Base-by-base conservation (phyloP, 768 basidiomycete species). In the Leucocoprinus birnbaumii region DNA sequence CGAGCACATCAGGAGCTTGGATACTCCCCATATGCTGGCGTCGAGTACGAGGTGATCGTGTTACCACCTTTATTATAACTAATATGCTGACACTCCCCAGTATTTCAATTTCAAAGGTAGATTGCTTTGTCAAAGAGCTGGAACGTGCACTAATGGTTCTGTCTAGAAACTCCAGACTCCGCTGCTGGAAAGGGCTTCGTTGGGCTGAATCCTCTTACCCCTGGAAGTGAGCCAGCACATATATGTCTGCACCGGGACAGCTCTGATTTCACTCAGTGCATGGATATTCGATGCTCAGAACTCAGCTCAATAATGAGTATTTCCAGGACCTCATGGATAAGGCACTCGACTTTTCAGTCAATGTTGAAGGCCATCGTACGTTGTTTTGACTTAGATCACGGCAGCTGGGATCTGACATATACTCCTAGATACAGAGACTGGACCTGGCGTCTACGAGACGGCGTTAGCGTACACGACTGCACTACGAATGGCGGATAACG, bases 261-360 rank as follows among this genome's bases (percentile, higher is more conserved):
- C 4, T 35, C 31, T 35, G 19, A 48, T 19, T 34, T 13, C 27
- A 34, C 18, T 57, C 11, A 98, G 94, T 96, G 90, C 97, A 98
- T 62, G 97, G 97, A 3, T 98, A 98, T 67, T 97, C 94, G 3
- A 77, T 98, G 31, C 79, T 99, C 3, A 80, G 95, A 38, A 93
- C 94, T 0, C 91, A 95, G 41, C 74, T 96, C 27, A 96, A 98
- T 69, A 85, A 84, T 54, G 84, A 79, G 13, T 99, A 95, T 68
- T 98, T 98, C 69, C 81, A 86, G 58, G 92, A 88, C 31, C 72
- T 99, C 24, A 97, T 93, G 64, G 89, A 98, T 66, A 73, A 81
- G 61, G 83, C 83, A 49, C 61, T 72, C 26, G 74, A 75, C 44
- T 97, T 98, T 63, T 85, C 83, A 6, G 81, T 98, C 27, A 77